These are phyloP conservation scores for Funneliformis geosporum DNA, from an alignment of 192 early-diverging fungal genomes.

Conservation along the genomic window DNA sequence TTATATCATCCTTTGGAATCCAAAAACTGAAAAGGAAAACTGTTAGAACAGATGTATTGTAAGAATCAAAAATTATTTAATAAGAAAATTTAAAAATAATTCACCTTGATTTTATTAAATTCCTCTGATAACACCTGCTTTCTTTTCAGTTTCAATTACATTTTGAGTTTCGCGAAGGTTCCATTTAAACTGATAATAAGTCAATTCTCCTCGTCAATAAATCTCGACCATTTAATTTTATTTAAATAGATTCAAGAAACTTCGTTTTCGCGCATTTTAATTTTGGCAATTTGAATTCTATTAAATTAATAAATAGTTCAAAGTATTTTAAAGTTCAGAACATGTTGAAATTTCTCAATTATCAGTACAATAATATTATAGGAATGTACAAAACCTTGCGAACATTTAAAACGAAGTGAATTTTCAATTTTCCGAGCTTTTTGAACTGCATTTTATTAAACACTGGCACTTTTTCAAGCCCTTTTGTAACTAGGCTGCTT, in stretches of 20 bases:
- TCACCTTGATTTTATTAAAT: conserved; percentile 30
- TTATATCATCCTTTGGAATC: conserved; percentile 10
- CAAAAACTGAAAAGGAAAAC: background rate
- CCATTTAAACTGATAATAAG: conserved; percentile 36
- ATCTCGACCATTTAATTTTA: conserved; percentile 36
- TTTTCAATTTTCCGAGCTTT: too few relatives aligned
- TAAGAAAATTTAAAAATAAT: background rate
- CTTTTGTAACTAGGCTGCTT: too few relatives aligned
- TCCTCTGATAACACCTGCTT: conserved; percentile 26
- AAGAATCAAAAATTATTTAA: background rate
- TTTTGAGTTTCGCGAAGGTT: conserved; percentile 27
- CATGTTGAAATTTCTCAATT: too few relatives aligned
- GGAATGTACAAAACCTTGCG: too few relatives aligned
- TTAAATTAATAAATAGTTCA: too few relatives aligned
- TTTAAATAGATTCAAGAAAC: conserved; percentile 55
- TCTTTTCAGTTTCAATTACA: conserved; percentile 22
- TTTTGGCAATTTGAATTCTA: too few relatives aligned
- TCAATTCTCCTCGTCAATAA: conserved; percentile 32
- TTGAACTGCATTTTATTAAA: too few relatives aligned
- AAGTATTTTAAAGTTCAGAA: too few relatives aligned
- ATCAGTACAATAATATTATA: too few relatives aligned
- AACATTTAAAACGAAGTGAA: too few relatives aligned
- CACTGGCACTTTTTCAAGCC: too few relatives aligned
- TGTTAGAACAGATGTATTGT: background rate
- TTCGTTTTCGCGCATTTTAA: conserved; percentile 52